These are phyloP conservation scores for Heritiera littoralis DNA, from an alignment of 345 rosid species.

Conservation along the genomic window DNA sequence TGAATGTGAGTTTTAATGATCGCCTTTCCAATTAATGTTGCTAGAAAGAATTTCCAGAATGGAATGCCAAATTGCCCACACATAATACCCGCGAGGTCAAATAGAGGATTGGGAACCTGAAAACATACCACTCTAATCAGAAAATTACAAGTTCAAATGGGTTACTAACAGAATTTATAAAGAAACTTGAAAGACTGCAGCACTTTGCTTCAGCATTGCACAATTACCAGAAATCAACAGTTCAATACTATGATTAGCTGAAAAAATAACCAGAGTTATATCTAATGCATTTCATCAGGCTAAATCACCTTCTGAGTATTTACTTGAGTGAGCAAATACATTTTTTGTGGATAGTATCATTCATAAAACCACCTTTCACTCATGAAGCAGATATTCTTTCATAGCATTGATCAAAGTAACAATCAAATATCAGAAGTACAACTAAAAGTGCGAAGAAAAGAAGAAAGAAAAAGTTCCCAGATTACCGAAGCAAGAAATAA, in stretches of 20 bases:
- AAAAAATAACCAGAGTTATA: background rate
- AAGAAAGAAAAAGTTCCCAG: background rate
- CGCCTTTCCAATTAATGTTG: conserved; percentile 90
- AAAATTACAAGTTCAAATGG: background rate
- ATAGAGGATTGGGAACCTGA: conserved; percentile 94
- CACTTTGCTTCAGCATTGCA: background rate
- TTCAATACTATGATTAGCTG: background rate
- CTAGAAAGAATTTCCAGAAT: conserved; percentile 87
- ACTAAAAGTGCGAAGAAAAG: background rate
- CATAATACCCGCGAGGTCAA: conserved; percentile 98
- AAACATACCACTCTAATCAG: background rate
- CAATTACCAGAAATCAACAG: background rate
- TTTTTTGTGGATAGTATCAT: background rate
- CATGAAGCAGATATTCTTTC: background rate
- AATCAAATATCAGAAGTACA: background rate
- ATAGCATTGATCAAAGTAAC: background rate
- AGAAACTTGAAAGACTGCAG: background rate
- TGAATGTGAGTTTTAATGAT: conserved; percentile 90
- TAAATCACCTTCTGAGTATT: background rate
- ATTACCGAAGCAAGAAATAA: conserved; percentile 92
- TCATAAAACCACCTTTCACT: background rate
- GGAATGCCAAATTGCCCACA: conserved; percentile 92
- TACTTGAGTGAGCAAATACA: background rate
- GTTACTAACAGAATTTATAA: background rate
- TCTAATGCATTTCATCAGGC: background rate